These are phyloP conservation scores for Suillus subalutaceus DNA, from an alignment of 768 basidiomycete genomes.

Conservation along the genomic window DNA sequence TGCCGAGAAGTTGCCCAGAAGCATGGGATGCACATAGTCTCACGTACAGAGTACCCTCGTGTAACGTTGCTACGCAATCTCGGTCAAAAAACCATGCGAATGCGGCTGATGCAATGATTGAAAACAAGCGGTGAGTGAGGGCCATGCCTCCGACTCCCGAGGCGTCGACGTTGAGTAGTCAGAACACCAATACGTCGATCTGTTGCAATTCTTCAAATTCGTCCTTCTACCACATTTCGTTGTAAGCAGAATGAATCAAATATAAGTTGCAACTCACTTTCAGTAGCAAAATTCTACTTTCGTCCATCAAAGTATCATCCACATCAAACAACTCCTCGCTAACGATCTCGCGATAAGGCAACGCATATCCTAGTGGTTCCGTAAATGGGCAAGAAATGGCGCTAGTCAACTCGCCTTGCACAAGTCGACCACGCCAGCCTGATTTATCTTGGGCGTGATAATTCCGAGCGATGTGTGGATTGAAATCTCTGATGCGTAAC, in stretches of 20 bases:
- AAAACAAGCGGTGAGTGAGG: neutral
- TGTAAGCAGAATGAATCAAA: neutral
- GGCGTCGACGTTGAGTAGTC: neutral
- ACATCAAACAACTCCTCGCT: neutral
- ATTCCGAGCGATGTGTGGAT: conserved; percentile 25
- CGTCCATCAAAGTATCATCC: neutral
- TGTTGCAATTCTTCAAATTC: neutral
- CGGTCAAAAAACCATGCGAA: neutral
- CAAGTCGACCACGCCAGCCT: conserved; percentile 30
- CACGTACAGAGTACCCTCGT: neutral
- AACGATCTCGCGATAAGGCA: neutral
- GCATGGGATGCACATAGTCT: neutral
- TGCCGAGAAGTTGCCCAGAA: neutral
- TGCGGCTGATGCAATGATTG: neutral
- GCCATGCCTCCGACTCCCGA: neutral
- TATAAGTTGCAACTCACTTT: neutral
- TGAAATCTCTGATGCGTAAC: conserved; percentile 43
- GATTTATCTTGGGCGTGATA: conserved; percentile 10
- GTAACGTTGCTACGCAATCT: neutral
- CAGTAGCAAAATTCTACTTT: conserved; percentile 1
- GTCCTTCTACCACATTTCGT: neutral
- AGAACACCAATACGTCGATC: neutral
- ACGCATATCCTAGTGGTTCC: neutral
- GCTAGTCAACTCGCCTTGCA: conserved; percentile 15
- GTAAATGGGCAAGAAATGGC: conserved; percentile 21